A percentile compares a stretch with the other conserved stretches of the same genome.
Conservation (phyloP, 1,284 basidiomycete species). For the Mycena sp. region DNA sequence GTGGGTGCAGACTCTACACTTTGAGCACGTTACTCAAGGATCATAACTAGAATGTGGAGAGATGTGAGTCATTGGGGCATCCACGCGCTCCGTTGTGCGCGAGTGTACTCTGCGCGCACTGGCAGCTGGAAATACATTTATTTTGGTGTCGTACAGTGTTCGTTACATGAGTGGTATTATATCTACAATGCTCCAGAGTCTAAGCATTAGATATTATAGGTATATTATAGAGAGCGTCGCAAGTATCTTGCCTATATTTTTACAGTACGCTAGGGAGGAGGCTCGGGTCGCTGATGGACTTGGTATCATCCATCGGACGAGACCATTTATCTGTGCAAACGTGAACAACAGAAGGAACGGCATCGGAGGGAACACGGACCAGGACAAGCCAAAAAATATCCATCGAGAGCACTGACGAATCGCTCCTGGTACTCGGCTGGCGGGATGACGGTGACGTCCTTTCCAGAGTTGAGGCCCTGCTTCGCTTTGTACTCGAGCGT, state of each 20-base stretch:
- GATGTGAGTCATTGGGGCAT: constrained; percentile 62
- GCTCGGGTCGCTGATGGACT: constrained; percentile 46
- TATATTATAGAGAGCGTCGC: background rate
- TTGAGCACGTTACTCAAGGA: no score
- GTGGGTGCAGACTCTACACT: constrained; percentile 51
- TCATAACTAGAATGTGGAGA: constrained; percentile 71
- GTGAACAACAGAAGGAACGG: background rate
- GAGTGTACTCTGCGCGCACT: no score
- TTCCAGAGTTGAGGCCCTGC: constrained; percentile 65
- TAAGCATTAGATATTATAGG: constrained; percentile 18
- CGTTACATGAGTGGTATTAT: constrained; percentile 11
- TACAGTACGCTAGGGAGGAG: constrained; percentile 51
- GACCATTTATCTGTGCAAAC: constrained; percentile 56
- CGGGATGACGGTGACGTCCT: constrained; percentile 77
- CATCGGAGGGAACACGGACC: constrained; percentile 49
- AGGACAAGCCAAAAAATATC: constrained; percentile 77
- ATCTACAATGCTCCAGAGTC: constrained; percentile 5
- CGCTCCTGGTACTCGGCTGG: constrained; percentile 77
- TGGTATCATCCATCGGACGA: constrained; percentile 49
- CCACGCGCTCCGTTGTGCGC: no score
- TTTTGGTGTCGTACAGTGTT: constrained; percentile 4
- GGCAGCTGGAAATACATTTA: constrained; percentile 9
- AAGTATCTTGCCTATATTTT: background rate
- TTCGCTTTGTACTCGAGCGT: constrained; percentile 83
- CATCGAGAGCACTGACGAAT: constrained; percentile 71